Conservation (phyloP, 768 basidiomycete genomes). For the Trametes sanguinea region DNA sequence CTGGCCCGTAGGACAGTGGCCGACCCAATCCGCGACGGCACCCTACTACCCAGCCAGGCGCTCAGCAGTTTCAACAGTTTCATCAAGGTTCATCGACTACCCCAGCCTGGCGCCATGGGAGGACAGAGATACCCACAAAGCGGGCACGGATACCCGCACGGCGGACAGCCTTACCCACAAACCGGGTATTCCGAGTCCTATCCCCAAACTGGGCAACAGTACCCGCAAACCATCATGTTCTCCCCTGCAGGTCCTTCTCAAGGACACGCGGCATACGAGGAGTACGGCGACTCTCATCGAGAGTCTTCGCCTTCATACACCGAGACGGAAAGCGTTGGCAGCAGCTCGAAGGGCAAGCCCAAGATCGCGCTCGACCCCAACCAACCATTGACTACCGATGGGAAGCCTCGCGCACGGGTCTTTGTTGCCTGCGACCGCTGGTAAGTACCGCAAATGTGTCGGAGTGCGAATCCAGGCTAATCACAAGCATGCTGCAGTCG, state of each 20-base stretch:
- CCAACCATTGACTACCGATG: slow-evolving; percentile 20
- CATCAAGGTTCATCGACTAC: slow-evolving; percentile 9
- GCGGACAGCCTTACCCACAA: neutral
- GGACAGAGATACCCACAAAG: too few species aligned
- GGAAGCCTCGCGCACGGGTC: slow-evolving; percentile 18
- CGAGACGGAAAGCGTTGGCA: slow-evolving; percentile 4
- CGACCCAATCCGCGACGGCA: neutral
- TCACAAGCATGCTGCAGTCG: neutral
- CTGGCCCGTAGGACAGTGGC: neutral
- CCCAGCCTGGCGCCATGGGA: too few species aligned
- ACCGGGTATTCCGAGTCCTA: neutral
- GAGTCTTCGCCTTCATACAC: slow-evolving; percentile 3
- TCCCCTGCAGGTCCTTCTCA: neutral
- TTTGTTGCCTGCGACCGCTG: slow-evolving; percentile 21
- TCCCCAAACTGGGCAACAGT: neutral
- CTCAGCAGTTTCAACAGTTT: neutral
- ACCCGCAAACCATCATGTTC: neutral
- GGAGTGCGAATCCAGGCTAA: neutral
- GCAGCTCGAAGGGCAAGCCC: neutral
- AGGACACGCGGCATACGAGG: neutral
- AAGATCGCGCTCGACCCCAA: slow-evolving; percentile 14
- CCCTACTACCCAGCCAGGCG: neutral
- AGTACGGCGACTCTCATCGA: neutral
- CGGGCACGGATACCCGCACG: too few species aligned
- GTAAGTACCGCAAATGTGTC: neutral